A percentile compares a stretch with the other conserved stretches of the same genome.
These are phyloP conservation scores for Daldinia bambusicola DNA, from an alignment of 495 filamentous ascomycete genomes.

Conservation along the genomic window DNA sequence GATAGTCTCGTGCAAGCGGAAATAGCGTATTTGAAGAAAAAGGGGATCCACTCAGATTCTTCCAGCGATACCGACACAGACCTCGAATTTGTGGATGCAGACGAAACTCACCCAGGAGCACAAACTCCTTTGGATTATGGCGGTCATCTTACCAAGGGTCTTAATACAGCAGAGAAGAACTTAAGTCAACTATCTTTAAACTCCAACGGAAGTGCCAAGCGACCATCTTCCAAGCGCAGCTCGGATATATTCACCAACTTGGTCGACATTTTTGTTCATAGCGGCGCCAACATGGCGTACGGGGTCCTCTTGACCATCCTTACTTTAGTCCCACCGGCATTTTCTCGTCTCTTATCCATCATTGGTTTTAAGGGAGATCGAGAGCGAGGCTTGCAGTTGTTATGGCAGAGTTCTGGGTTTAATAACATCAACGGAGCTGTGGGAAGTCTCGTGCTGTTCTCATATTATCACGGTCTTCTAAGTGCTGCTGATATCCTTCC, in stretches of 20 bases:
- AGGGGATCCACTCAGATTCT: constrained; percentile 27
- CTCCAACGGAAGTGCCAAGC: constrained; percentile 20
- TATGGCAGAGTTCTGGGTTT: constrained; percentile 92
- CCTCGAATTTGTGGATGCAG: constrained; percentile 47
- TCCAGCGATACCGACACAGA: constrained; percentile 44
- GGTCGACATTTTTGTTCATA: constrained; percentile 87
- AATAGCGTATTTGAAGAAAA: constrained; percentile 52
- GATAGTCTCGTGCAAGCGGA: constrained; percentile 72
- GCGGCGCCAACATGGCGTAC: constrained; percentile 87
- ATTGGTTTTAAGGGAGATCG: constrained; percentile 94
- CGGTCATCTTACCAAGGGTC: constrained; percentile 33
- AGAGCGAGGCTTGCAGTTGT: constrained; percentile 80
- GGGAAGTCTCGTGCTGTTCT: constrained; percentile 80
- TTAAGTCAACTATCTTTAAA: constrained; percentile 37
- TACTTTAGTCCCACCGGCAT: constrained; percentile 90
- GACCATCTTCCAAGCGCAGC: constrained; percentile 32
- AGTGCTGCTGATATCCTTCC: constrained; percentile 90
- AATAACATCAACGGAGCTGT: constrained; percentile 92
- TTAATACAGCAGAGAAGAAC: constrained; percentile 27
- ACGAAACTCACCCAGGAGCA: constrained; percentile 43
- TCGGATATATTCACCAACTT: constrained; percentile 69
- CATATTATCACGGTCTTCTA: constrained; percentile 87
- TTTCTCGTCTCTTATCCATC: constrained; percentile 82
- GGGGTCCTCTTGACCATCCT: constrained; percentile 86
- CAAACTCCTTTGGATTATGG: constrained; percentile 44